Evolutionary conservation across 805 yeast genomes (phyloP).

Genomic region (Cyberlindnera samutprakarnensis): DNA sequence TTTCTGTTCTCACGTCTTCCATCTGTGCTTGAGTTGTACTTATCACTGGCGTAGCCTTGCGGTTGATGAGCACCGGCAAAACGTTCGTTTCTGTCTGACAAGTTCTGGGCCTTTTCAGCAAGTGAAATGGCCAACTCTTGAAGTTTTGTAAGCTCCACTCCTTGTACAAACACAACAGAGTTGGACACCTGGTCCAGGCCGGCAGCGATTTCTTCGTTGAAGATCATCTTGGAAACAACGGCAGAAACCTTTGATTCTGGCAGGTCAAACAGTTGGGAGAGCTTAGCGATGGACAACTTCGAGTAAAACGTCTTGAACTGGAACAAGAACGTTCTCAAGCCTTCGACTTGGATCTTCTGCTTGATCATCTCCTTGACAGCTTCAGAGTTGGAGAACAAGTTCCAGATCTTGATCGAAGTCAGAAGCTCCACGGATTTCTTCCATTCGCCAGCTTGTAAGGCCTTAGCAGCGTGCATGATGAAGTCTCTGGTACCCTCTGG

Average conservation of each 20-base stretch:
- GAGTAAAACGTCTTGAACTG: constrained; percentile 72
- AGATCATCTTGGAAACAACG: constrained; percentile 68
- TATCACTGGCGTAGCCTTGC: constrained; percentile 19
- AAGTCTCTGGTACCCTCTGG: constrained; percentile 95
- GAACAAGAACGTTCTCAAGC: constrained; percentile 87
- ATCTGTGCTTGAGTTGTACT: constrained; percentile 13
- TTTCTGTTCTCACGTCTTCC: constrained; percentile 20
- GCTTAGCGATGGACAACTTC: constrained; percentile 60
- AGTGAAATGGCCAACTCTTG: constrained; percentile 83
- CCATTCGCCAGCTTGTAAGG: constrained; percentile 90
- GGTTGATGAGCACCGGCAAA: constrained; percentile 57
- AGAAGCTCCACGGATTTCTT: constrained; percentile 63
- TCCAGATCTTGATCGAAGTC: constrained; percentile 79
- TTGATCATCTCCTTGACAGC: constrained; percentile 63
- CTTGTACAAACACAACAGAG: constrained; percentile 61
- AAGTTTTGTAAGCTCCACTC: constrained; percentile 73
- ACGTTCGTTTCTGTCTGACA: constrained; percentile 81
- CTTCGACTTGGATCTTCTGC: constrained; percentile 78
- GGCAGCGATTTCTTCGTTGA: constrained; percentile 71
- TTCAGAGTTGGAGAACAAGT: constrained; percentile 62
- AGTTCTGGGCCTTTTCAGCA: constrained; percentile 71
- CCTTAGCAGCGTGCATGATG: constrained; percentile 86
- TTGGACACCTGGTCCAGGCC: constrained; percentile 59
- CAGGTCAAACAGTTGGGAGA: constrained; percentile 63
- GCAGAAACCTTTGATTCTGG: constrained; percentile 47